Evolutionary conservation across 208 protist genomes (phyloP).

Genomic region (Leishmania tarentolae): DNA sequence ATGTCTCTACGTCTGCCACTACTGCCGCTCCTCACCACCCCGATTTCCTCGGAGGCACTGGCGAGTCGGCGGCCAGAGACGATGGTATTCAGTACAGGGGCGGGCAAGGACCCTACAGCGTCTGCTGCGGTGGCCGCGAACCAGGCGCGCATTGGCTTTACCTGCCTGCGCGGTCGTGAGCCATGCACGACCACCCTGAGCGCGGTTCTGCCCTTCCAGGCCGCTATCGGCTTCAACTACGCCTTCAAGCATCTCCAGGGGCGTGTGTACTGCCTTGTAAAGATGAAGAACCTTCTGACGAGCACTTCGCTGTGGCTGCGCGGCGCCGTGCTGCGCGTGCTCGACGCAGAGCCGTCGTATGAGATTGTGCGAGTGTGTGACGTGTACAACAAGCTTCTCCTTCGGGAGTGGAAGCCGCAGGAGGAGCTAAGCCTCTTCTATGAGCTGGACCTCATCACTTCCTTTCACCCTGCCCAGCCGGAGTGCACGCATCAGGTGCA

Average conservation of each 20-base stretch:
- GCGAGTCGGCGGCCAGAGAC: not conserved
- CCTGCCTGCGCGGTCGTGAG: conserved; percentile 52
- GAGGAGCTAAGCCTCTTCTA: conserved; percentile 61
- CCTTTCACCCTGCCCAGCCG: conserved; percentile 26
- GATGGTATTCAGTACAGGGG: not conserved
- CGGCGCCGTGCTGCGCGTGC: conserved; percentile 63
- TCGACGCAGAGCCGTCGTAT: conserved; percentile 57
- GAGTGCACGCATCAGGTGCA: conserved; percentile 64
- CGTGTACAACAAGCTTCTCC: conserved; percentile 54
- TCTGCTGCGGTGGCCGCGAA: conserved; percentile 17
- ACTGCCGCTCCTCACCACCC: conserved; percentile 57
- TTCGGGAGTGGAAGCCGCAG: conserved; percentile 69
- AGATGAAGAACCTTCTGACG: conserved; percentile 57
- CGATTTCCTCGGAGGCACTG: conserved; percentile 14
- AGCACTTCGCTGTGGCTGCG: conserved; percentile 81
- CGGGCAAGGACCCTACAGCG: not conserved
- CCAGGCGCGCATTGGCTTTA: conserved; percentile 47
- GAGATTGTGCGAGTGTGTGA: conserved; percentile 65
- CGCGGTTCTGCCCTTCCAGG: conserved; percentile 32
- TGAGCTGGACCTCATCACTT: conserved; percentile 56
- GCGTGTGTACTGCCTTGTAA: conserved; percentile 79
- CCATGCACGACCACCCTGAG: conserved; percentile 43
- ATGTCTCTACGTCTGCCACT: conserved; percentile 48
- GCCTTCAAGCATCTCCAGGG: conserved; percentile 71
- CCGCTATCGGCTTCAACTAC: conserved; percentile 45